Conservation (phyloP, 2,329 filamentous ascomycete species). For the Aspergillus phoenicis region DNA sequence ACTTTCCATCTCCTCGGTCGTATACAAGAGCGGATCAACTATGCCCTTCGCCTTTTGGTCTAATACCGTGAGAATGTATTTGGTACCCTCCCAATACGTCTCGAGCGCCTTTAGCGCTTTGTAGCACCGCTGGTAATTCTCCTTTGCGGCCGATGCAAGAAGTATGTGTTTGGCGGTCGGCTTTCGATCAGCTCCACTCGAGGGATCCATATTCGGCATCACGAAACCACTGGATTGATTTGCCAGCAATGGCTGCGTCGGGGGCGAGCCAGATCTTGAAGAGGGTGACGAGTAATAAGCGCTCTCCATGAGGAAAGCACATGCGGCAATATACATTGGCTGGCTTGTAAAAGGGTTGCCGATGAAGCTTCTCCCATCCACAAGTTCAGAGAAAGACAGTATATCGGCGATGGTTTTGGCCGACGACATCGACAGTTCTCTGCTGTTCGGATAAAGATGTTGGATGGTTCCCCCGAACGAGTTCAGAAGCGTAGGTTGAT, state of each 20-base stretch:
- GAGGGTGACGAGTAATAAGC: slow-evolving; percentile 68
- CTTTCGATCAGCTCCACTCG: slow-evolving; percentile 32
- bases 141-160: slow-evolving; percentile 76
- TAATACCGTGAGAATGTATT: slow-evolving; percentile 82
- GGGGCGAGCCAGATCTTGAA: slow-evolving; percentile 62
- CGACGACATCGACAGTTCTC: slow-evolving; percentile 80
- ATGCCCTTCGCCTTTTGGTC: slow-evolving; percentile 88
- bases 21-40: slow-evolving; percentile 70
- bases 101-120: slow-evolving; percentile 80
- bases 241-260: slow-evolving; percentile 34
- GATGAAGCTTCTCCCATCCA: slow-evolving; percentile 82
- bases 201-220: slow-evolving; percentile 36
- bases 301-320: slow-evolving; percentile 83
- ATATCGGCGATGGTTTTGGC: slow-evolving; percentile 93
- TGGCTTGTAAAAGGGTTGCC: slow-evolving; percentile 89
- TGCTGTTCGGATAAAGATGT: slow-evolving; percentile 76
- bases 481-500: slow-evolving; percentile 79
- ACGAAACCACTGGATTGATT: slow-evolving; percentile 40
- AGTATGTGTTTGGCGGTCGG: slow-evolving; percentile 68
- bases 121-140: slow-evolving; percentile 86
- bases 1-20: slow-evolving; percentile 75
- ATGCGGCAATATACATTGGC: slow-evolving; percentile 88
- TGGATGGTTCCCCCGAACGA: slow-evolving; percentile 71
- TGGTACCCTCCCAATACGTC: slow-evolving; percentile 81
- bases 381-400: slow-evolving; percentile 79